These are phyloP conservation scores for Fusarium sulawesiense DNA, from an alignment of 2,329 filamentous ascomycete species.

Conservation along the genomic window DNA sequence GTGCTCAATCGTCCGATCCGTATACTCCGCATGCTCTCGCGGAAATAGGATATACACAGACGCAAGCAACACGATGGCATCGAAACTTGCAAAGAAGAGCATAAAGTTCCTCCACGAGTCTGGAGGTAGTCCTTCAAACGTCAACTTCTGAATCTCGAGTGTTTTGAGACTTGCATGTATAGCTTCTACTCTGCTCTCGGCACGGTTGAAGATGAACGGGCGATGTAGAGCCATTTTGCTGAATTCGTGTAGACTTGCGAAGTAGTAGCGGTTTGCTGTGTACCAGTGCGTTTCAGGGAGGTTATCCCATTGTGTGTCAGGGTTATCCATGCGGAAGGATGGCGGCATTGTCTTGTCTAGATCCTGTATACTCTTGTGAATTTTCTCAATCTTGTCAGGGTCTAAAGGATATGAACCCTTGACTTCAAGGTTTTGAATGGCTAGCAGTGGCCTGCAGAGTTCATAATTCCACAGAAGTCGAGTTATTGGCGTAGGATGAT, in stretches of 20 bases:
- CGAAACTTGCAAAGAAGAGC: slow-evolving; percentile 72
- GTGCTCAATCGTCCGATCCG: slow-evolving; percentile 63
- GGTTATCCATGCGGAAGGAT: slow-evolving; percentile 64
- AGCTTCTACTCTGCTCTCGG: slow-evolving; percentile 64
- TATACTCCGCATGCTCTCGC: slow-evolving; percentile 62
- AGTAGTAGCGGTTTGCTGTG: slow-evolving; percentile 56
- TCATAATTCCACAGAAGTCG: slow-evolving; percentile 63
- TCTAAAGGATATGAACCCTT: slow-evolving; percentile 67
- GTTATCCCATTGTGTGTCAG: slow-evolving; percentile 67
- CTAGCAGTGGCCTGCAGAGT: slow-evolving; percentile 60
- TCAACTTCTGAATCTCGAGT: slow-evolving; percentile 64
- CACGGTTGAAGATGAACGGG: slow-evolving; percentile 70
- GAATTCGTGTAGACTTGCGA: slow-evolving; percentile 64
- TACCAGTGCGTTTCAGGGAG: slow-evolving; percentile 67
- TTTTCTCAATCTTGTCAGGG: slow-evolving; percentile 63
- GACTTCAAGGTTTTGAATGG: slow-evolving; percentile 67
- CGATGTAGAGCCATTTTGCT: slow-evolving; percentile 70
- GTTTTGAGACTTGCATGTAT: slow-evolving; percentile 67
- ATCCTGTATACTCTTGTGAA: slow-evolving; percentile 63
- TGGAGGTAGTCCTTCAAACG: slow-evolving; percentile 61
- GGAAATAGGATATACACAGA: slow-evolving; percentile 72
- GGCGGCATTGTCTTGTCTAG: slow-evolving; percentile 63
- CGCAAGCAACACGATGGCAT: slow-evolving; percentile 70
- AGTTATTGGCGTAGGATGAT: slow-evolving; percentile 68
- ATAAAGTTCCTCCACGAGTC: slow-evolving; percentile 64